Evolutionary conservation across 495 filamentous ascomycete species (phyloP).

Genomic region (Xylaria bambusicola): DNA sequence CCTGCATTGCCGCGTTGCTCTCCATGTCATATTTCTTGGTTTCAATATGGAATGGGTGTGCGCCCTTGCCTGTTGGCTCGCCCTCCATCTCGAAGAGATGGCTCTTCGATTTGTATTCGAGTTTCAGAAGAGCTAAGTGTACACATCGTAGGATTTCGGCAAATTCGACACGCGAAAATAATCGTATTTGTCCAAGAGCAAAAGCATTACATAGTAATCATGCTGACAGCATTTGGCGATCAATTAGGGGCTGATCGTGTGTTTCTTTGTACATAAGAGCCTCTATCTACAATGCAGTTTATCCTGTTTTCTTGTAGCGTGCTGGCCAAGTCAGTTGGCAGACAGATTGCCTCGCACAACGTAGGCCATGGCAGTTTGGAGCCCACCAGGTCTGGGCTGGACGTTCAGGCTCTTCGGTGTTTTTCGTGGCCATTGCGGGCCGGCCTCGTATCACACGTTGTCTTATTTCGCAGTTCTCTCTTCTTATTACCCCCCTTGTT

Average conservation of each 20-base stretch:
- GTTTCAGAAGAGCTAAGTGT: slow-evolving; percentile 4
- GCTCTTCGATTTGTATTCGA: slow-evolving; percentile 11
- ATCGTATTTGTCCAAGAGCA: not conserved
- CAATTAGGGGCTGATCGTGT: not conserved
- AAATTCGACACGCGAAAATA: not conserved
- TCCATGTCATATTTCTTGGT: slow-evolving; percentile 11
- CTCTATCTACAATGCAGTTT: not conserved
- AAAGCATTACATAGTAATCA: not conserved
- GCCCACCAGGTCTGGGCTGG: too few relatives aligned
- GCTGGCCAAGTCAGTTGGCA: not conserved
- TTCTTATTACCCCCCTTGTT: not conserved
- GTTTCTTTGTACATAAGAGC: not conserved
- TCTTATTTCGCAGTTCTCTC: not conserved
- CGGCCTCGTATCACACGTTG: not conserved
- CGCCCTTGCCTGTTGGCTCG: slow-evolving; percentile 17
- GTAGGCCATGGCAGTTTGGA: too few relatives aligned
- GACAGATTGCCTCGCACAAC: slow-evolving; percentile 2
- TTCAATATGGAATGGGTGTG: slow-evolving; percentile 11
- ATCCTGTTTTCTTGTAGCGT: not conserved
- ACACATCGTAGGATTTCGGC: slow-evolving; percentile 1
- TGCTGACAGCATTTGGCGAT: not conserved
- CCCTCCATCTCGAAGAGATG: slow-evolving; percentile 14
- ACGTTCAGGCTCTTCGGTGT: not conserved
- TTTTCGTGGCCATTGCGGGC: not conserved
- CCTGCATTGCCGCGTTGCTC: slow-evolving; percentile 6